Conservation (phyloP, 805 yeast genomes). For the Nakazawaea ambrosiae region DNA sequence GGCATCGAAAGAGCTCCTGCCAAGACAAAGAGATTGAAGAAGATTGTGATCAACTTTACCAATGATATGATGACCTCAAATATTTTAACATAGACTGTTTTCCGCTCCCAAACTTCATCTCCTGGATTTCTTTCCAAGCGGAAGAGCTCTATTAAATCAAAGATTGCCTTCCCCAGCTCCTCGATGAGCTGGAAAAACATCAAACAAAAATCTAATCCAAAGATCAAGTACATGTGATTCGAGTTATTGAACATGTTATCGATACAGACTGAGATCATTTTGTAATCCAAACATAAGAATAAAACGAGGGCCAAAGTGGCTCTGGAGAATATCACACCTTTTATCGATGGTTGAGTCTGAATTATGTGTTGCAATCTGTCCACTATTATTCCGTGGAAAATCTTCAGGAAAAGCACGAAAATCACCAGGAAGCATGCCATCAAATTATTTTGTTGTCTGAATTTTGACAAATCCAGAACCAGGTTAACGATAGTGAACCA, state of each 20-base stretch:
- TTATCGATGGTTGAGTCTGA: slow-evolving; percentile 32
- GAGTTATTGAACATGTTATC: slow-evolving; percentile 44
- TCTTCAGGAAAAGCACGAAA: slow-evolving; percentile 45
- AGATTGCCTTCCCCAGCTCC: slow-evolving; percentile 34
- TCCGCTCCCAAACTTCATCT: slow-evolving; percentile 70
- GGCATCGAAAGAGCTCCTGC: slow-evolving; percentile 27
- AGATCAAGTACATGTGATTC: slow-evolving; percentile 53
- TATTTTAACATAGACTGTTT: slow-evolving; percentile 49
- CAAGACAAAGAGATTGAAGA: slow-evolving; percentile 39
- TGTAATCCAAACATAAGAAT: slow-evolving; percentile 43
- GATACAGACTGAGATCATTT: slow-evolving; percentile 47
- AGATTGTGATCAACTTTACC: slow-evolving; percentile 37
- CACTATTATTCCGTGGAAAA: slow-evolving; percentile 69
- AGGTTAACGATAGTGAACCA: slow-evolving; percentile 61
- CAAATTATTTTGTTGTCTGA: slow-evolving; percentile 39
- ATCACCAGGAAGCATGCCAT: slow-evolving; percentile 29
- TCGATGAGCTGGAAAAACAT: slow-evolving; percentile 47
- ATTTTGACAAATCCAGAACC: slow-evolving; percentile 48
- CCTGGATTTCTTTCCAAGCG: slow-evolving; percentile 37
- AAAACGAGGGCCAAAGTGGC: slow-evolving; percentile 36
- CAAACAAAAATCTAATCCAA: slow-evolving; percentile 73
- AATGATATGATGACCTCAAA: slow-evolving; percentile 47
- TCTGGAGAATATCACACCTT: slow-evolving; percentile 27
- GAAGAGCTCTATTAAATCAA: slow-evolving; percentile 51
- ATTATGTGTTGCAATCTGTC: slow-evolving; percentile 40